Percentiles rank a stretch among this genome's conserved stretches.
These are phyloP conservation scores for Mycena leptocephala DNA, from an alignment of 768 basidiomycete species.

Conservation along the genomic window DNA sequence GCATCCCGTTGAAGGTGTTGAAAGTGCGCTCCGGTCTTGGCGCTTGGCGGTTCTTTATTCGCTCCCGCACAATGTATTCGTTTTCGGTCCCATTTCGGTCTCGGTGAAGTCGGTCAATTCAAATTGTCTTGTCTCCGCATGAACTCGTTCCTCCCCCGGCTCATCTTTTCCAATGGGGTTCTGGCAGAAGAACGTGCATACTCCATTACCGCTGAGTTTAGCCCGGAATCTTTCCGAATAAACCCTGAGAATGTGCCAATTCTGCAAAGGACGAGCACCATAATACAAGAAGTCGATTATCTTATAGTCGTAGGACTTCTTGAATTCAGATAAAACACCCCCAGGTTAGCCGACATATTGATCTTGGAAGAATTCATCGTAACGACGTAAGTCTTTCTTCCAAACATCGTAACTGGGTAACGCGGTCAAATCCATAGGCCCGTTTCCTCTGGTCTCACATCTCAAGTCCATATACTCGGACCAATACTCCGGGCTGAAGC, in stretches of 20 bases:
- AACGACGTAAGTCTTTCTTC: background rate
- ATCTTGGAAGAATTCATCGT: background rate
- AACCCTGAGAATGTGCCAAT: background rate
- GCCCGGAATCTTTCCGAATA: background rate
- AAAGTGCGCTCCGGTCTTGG: no score
- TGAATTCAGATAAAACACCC: background rate
- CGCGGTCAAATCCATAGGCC: background rate
- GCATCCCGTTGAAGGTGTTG: no score
- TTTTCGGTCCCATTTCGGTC: no score
- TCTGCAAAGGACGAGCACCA: background rate
- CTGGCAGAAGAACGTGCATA: no score
- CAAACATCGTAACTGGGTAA: background rate
- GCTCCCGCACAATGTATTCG: no score
- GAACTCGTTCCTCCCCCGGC: no score
- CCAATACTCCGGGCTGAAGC: background rate
- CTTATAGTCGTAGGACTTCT: background rate
- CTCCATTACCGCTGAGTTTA: no score
- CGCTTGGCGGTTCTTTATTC: no score
- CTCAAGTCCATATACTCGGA: background rate
- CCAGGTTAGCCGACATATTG: background rate
- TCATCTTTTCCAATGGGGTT: no score
- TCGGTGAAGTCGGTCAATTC: no score
- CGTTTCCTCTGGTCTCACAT: background rate
- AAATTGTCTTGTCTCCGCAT: no score
- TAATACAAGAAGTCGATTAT: background rate